Evolutionary conservation across 1,139 yeast species (phyloP).

Genomic region (Yamadazyma diddensiae): DNA sequence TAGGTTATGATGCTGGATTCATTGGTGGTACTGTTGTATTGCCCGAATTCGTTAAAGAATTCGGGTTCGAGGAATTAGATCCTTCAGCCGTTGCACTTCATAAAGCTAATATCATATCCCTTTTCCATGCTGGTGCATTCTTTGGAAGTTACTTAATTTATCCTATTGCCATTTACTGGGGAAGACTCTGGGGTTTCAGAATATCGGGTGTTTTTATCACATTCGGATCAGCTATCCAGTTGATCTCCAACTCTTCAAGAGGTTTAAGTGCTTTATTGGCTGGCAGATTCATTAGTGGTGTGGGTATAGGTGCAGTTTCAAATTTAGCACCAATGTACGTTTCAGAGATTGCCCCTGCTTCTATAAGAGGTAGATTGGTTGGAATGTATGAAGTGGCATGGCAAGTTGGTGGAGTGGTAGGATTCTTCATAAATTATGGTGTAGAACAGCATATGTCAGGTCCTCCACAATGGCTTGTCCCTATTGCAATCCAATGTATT

Average conservation of each 20-base stretch:
- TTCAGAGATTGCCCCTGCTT: slow-evolving; percentile 26
- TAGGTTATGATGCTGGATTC: slow-evolving; percentile 33
- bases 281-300: slow-evolving; percentile 31
- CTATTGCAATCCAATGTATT: slow-evolving; percentile 35
- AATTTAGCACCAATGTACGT: slow-evolving; percentile 31
- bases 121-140: slow-evolving; percentile 33
- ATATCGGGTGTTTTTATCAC: slow-evolving; percentile 31
- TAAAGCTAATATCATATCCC: slow-evolving; percentile 28
- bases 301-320: slow-evolving; percentile 32
- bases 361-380: slow-evolving; percentile 36
- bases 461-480: slow-evolving; percentile 30
- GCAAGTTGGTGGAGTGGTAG: slow-evolving; percentile 46
- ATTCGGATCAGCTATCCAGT: slow-evolving; percentile 38
- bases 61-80: slow-evolving; percentile 20
- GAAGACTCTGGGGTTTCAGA: slow-evolving; percentile 23
- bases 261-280: slow-evolving; percentile 10
- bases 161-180: slow-evolving; percentile 25
- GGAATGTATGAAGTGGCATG: slow-evolving; percentile 49
- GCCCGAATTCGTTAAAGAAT: slow-evolving; percentile 22
- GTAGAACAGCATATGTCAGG: slow-evolving; percentile 20
- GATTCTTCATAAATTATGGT: slow-evolving; percentile 42
- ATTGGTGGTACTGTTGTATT: slow-evolving; percentile 30
- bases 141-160: slow-evolving; percentile 26
- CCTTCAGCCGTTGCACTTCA: slow-evolving; percentile 13
- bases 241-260: slow-evolving; percentile 3